Evolutionary conservation across 2,329 filamentous ascomycete species (phyloP), one percentile per base, ranked within the genome.

Genomic region (Beauveria asiatica): DNA sequence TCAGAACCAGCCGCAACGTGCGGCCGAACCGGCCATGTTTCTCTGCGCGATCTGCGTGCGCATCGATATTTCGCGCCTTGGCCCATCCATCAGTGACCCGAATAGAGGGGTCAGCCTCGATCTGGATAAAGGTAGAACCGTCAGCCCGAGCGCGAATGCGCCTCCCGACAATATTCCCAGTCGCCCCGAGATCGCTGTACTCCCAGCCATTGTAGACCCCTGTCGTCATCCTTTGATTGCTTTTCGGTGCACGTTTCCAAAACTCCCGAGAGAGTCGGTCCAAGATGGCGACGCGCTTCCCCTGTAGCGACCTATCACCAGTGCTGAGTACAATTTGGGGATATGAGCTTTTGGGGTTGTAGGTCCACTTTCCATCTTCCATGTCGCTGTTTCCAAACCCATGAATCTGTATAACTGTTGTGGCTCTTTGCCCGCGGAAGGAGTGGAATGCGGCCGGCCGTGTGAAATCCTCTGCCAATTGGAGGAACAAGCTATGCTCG

Each of bases 401-500:
- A 23, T 59, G 57, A 5, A 59, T 59, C 30, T 59, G 57, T 5
- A 59, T 37, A 1, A 48, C 50, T 0, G 57, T 59, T 4, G 23
- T 39, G 8, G 57, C 11, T 6, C 41, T 17, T n/a, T 41, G 27
- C 3, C 57, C 49, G 10, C 25, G 49, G 9, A 30, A 3, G n/a
- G 21, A 42, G 17, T 53, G 23, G 27, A 46, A 59, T 6, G 49
- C 41, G 3, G 57, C 49, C 7, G 57, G 57, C 8, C 37, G 49
- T 5, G 57, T 59, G 21, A 59, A 46, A 11, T 59, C 57, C 5
- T 53, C 41, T n/a, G 57, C 41, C 3, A 59, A 13, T 30, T 53
- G 57, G 7, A 59, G 49, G 49, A 59, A 59, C 13, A 59, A 39
- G 27, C 57, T 59, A 30, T 59, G 30, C 57, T 59, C 27, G 21